Percentiles rank a stretch among this genome's conserved stretches.
These are phyloP conservation scores for Coprinopsis sp. DNA, from an alignment of 768 basidiomycete genomes.

Conservation along the genomic window DNA sequence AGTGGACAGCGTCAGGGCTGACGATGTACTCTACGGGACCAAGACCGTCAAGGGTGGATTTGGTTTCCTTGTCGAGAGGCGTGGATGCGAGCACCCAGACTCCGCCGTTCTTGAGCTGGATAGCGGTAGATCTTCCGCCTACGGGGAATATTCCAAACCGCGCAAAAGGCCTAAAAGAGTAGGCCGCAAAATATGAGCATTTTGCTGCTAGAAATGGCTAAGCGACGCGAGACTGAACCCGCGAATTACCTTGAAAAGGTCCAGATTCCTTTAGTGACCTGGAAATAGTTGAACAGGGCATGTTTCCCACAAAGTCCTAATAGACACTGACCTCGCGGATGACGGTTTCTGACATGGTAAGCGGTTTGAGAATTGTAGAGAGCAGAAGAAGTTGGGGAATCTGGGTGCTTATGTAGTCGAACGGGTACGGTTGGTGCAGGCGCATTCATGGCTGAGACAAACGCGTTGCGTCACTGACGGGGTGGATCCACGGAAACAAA, in stretches of 20 bases:
- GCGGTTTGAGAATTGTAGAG: neutral
- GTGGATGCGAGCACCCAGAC: constrained; percentile 86
- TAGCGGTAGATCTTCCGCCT: constrained; percentile 81
- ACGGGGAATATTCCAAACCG: constrained; percentile 66
- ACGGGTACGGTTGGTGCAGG: no score
- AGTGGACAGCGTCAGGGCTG: constrained; percentile 53
- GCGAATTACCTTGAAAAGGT: constrained; percentile 54
- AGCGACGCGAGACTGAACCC: neutral
- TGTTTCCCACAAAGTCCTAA: neutral
- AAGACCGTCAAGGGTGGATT: constrained; percentile 52
- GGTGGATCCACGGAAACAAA: no score
- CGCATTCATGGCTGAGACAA: no score
- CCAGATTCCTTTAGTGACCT: constrained; percentile 55
- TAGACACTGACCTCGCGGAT: neutral
- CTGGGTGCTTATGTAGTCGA: no score
- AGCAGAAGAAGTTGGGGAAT: no score
- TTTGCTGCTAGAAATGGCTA: no score
- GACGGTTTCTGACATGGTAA: constrained; percentile 1
- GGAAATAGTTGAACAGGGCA: constrained; percentile 4
- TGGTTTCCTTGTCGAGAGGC: constrained; percentile 62
- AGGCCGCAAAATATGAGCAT: neutral
- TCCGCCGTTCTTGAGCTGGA: constrained; percentile 60
- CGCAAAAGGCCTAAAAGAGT: constrained; percentile 51
- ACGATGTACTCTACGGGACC: constrained; percentile 73
- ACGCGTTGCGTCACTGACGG: no score